phyloP scores from a whole-genome alignment of 2,329 filamentous ascomycete genomes.

The Microthyrium microscopicum region DNA sequence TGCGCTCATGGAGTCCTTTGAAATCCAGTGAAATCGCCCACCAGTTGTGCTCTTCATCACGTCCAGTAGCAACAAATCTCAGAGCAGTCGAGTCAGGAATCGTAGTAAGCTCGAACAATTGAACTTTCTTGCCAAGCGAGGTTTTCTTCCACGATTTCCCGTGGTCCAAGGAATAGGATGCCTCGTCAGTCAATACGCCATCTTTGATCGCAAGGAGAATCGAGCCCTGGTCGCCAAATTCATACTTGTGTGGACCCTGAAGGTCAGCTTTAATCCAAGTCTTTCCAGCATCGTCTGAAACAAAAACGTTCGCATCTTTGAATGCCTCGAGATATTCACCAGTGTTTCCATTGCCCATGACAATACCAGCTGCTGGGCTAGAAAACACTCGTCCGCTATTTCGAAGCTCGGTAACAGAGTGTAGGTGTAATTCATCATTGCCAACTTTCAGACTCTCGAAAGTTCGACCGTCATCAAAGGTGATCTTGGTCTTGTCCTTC shows the following conservation, averaged over 20 bases:
- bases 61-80: slow-evolving; percentile 68
- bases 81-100: slow-evolving; percentile 84
- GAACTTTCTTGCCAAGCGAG: slow-evolving; percentile 53
- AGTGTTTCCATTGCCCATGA: slow-evolving; percentile 88
- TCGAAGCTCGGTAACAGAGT: slow-evolving; percentile 72
- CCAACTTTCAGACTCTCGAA: slow-evolving; percentile 58
- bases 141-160: slow-evolving; percentile 66
- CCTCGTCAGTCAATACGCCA: slow-evolving; percentile 40
- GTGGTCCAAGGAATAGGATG: slow-evolving; percentile 75
- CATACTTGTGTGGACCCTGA: slow-evolving; percentile 80
- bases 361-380: slow-evolving; percentile 77
- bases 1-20: slow-evolving; percentile 57
- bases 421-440: slow-evolving; percentile 60
- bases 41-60: slow-evolving; percentile 37
- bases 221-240: slow-evolving; percentile 87
- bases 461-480: slow-evolving; percentile 84
- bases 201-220: slow-evolving; percentile 72
- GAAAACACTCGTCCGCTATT: slow-evolving; percentile 83
- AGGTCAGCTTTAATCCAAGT: slow-evolving; percentile 57
- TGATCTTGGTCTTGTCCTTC: slow-evolving; percentile 65
- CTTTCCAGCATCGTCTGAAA: slow-evolving; percentile 80
- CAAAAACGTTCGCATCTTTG: slow-evolving; percentile 59
- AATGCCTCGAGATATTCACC: slow-evolving; percentile 58
- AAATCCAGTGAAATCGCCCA: slow-evolving; percentile 71
- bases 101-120: slow-evolving; percentile 62